Base-by-base conservation (phyloP, 139 green algal species). In the Yamagishiella unicocca region DNA sequence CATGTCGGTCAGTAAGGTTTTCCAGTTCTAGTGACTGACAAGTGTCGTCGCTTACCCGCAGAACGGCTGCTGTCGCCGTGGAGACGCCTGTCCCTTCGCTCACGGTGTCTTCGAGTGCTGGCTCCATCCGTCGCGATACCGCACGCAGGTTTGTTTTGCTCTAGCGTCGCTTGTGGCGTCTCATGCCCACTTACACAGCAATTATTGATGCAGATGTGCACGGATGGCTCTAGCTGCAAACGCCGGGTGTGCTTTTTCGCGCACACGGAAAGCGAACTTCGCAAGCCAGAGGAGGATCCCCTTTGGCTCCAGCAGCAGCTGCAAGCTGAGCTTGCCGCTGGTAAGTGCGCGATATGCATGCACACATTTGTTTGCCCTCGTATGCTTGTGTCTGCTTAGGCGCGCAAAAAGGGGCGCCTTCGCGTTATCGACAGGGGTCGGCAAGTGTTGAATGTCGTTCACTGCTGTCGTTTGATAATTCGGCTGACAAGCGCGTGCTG, bases 61-160 rank as follows among this genome's bases (percentile, higher is more conserved):
- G 93, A 95, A 92, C 35, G 98, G 97, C 5, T 91, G 75, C 19
- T 99, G 97, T 89, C 82, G 90, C 0, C 90, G 95, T 4, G 94
- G 95, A 14, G 97, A 99, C 64, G 91, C 93, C 0, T 99, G 97
- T 90, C 95, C 96, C 0, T 98, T 96, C 88, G 95, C 97, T 0
- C 97, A 99, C 80, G 97, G 97, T 74, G 96, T 99, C 1, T 99
- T 99, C 70, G 97, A 99, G 92, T 98, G 96, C 92, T 99, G 96
- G 97, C 92, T 99, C 84, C 97, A 99, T 87, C 97, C 97, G 25
- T 93, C 90, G 2, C 92, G 97, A 35, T 99, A 99, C 91, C 84
- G 95, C 12, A 98, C 96, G 2, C 94, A 98, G 93, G 92, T 96
- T 55, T 27, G 78, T 73, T 45, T 25, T 29, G 21, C 22, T 35